phyloP scores from a whole-genome alignment of 2,329 filamentous ascomycete species.

The Fusarium concolor region DNA sequence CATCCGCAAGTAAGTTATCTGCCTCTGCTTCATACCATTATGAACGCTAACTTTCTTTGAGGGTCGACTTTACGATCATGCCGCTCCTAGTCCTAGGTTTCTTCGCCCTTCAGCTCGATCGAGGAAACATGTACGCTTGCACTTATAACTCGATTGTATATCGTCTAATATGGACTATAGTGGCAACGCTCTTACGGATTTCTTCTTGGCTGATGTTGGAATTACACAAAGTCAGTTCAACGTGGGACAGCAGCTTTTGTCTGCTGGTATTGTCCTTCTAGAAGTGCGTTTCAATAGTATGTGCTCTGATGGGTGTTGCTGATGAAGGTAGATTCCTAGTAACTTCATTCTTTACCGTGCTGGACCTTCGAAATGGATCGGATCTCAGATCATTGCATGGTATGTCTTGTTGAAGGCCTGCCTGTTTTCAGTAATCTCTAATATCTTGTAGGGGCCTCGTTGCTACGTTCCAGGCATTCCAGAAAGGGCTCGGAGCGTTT shows the following conservation, averaged over 20 bases:
- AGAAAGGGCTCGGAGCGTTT: constrained; percentile 47
- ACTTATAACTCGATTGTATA: neutral
- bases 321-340: constrained; percentile 50
- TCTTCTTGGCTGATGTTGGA: constrained; percentile 59
- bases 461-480: constrained; percentile 52
- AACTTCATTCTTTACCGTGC: constrained; percentile 61
- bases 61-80: constrained; percentile 59
- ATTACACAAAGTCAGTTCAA: constrained; percentile 63
- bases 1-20: constrained; percentile 44
- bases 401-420: neutral
- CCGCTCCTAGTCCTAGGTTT: constrained; percentile 60
- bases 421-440: neutral
- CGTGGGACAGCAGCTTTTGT: constrained; percentile 60
- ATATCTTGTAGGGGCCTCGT: constrained; percentile 49
- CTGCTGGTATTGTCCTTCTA: constrained; percentile 59
- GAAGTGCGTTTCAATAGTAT: constrained; percentile 40
- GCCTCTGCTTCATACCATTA: neutral
- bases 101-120: constrained; percentile 57
- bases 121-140: constrained; percentile 50
- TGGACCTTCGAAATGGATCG: constrained; percentile 60
- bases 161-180: constrained; percentile 10
- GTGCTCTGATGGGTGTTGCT: neutral
- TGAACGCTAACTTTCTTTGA: constrained; percentile 28
- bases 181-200: constrained; percentile 57
- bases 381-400: constrained; percentile 50